Evolutionary conservation across 2,329 filamentous ascomycete genomes (phyloP), one percentile per base, ranked within the genome.

Genomic region (Colletotrichum chlorophyti): DNA sequence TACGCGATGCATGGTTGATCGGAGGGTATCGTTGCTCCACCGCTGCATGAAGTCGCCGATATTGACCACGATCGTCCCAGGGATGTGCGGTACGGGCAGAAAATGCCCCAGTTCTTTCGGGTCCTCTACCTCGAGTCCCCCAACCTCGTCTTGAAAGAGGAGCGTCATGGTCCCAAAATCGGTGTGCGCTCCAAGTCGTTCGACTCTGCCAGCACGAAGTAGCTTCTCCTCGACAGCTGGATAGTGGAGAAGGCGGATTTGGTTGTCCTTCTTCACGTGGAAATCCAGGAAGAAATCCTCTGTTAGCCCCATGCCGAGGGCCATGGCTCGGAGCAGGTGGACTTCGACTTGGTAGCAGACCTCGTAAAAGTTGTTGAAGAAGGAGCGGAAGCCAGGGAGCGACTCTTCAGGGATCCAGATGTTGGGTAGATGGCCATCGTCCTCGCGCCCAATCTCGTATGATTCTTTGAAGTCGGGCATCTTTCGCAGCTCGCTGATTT

Each of bases 171-270:
- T 67, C 53, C 76, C 66, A 53, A 69, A 73, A 52, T 74, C 70
- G 2, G 70, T 70, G 29, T 74, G 70, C 17, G 67, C 69, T 21
- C 67, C 64, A 31, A 47, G 15, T 11, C 53, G 34, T 14, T 53
- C 53, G 2, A 53, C 40, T 12, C 19, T 15, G n/a, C 53, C 72
- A 17, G 68, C 65, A 4, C 58, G 57, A 6, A 74, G 65, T 27
- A 68, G 58, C 17, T 66, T 65, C 4, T 67, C 66, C 10, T 71
- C 65, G 11, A 72, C 64, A 2, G 70, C 65, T 3, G 74, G 74
- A 52, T 75, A 89, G 66, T 88, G 85, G 14, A 88, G 71, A 23
- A 89, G 69, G 2, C 86, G 79, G 9, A 88, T 72, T 60, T 87
- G 85, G 61, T 86, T 85, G 63, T 85, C 81, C 54, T 81, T 75